phyloP scores from a whole-genome alignment of 306 rosid species.

The Mimosa pudica region DNA sequence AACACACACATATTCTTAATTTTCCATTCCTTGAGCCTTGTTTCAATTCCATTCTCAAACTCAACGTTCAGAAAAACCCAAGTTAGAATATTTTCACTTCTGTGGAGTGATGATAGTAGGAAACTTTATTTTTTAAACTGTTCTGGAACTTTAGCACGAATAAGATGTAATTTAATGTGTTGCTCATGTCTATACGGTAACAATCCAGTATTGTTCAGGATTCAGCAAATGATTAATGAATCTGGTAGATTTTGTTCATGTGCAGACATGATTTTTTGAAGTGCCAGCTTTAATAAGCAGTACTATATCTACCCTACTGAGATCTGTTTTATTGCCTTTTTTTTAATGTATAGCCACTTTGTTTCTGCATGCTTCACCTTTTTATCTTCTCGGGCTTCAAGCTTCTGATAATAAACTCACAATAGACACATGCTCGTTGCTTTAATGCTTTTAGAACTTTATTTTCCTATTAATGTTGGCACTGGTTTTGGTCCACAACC shows the following conservation, averaged over 20 bases:
- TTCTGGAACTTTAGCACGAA: not conserved
- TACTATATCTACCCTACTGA: not conserved
- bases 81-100: not conserved
- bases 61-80: not conserved
- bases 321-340: not conserved
- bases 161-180: not conserved
- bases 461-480: slow-evolving; percentile 35
- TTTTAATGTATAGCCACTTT: slow-evolving; percentile 31
- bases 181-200: not conserved
- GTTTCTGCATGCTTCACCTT: slow-evolving; percentile 22
- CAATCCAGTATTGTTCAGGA: not conserved
- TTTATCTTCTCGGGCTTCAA: slow-evolving; percentile 51
- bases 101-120: not conserved
- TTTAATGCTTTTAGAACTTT: slow-evolving; percentile 45
- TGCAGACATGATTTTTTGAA: not conserved
- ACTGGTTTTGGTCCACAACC: slow-evolving; percentile 51
- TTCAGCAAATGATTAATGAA: not conserved
- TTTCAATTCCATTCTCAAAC: not conserved
- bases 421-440: slow-evolving; percentile 45
- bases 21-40: no score
- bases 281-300: not conserved
- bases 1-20: not conserved
- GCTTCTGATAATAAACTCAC: slow-evolving; percentile 42
- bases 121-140: not conserved
- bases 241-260: not conserved